Base-by-base conservation (phyloP, 2,329 filamentous ascomycete species). In the Hirsutella minnesotensis region DNA sequence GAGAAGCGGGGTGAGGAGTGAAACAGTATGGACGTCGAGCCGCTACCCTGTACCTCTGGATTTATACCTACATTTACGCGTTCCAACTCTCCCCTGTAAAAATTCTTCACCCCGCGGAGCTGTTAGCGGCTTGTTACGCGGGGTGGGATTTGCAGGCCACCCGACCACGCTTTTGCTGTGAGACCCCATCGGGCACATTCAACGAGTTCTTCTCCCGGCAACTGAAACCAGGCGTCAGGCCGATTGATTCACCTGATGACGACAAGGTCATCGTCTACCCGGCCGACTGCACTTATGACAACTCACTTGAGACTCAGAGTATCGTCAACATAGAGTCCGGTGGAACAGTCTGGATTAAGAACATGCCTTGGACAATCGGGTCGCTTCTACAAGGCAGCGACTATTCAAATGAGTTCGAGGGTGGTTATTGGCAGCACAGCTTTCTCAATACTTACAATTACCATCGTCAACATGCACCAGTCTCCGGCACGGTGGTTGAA, bases 361-460 rank as follows among this genome's bases (percentile, higher is more conserved):
- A 51, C n/a, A 44, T 66, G 3, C 51, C 54, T 0, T 67, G 64
- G 62, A 58, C 54, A 10, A 60, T 67, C 45, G 46, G 45, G 0
- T 53, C 59, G 8, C 54, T 67, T 8, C 54, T 68, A 3, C 50
- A 56, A 22, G 60, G 54, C 21, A 57, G 53, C 42, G 39, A 51
- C 15, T 62, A 56, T 38, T 53, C 50, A 1, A 42, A 56, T 13
- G 41, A 48, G 1, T 68, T 67, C 46, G 48, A 56, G 3, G 56
- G 56, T 29, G 71, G 71, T 9, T 53, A 58, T 12, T 68, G 56
- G 48, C 64, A 59, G 50, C 65, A 68, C 39, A 53, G 58, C 1
- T 68, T 68, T 49, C 53, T 68, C 13, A 59, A 56, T 27, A 54
- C 61, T 0, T 56, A 49, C 41, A 63, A 69, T 46, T 68, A 68